Evolutionary conservation across 805 yeast species (phyloP).

Genomic region (Millerozyma acaciae): DNA sequence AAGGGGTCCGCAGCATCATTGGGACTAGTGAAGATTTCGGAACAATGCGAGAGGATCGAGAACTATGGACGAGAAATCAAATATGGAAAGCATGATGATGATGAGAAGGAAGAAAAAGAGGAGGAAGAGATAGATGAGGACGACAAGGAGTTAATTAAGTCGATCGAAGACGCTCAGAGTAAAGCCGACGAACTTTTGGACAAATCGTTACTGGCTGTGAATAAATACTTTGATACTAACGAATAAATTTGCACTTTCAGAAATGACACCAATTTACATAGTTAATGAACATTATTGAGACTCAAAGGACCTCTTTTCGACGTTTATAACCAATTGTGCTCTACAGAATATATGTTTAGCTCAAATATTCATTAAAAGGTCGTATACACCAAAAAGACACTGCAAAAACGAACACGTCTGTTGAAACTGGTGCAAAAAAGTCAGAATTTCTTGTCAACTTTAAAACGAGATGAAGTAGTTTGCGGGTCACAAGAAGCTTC

Average conservation of each 20-base stretch:
- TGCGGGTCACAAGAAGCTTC: too few species aligned
- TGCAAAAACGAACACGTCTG: too few species aligned
- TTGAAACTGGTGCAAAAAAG: too few species aligned
- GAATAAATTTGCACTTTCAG: conserved; percentile 10
- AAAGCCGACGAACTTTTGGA: conserved; percentile 50
- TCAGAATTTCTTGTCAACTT: too few species aligned
- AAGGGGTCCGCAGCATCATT: conserved; percentile 95
- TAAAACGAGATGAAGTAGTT: too few species aligned
- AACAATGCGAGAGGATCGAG: conserved; percentile 90
- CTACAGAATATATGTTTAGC: too few species aligned
- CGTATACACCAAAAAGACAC: too few species aligned
- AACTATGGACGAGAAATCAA: conserved; percentile 66
- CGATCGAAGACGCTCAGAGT: conserved; percentile 51
- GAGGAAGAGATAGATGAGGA: conserved; percentile 12
- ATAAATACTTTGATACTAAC: conserved; percentile 46
- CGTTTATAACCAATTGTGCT: too few species aligned
- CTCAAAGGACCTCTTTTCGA: too few species aligned
- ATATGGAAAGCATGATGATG: conserved; percentile 30
- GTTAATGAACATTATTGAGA: conserved; percentile 1
- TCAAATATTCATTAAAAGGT: too few species aligned
- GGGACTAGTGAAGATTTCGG: conserved; percentile 77
- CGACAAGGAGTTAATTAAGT: conserved; percentile 38
- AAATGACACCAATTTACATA: background rate
- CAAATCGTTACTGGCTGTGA: conserved; percentile 47
- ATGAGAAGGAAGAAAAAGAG: conserved; percentile 16